phyloP scores from a whole-genome alignment of 1,284 basidiomycete species.

The Naganishia cerealis region DNA sequence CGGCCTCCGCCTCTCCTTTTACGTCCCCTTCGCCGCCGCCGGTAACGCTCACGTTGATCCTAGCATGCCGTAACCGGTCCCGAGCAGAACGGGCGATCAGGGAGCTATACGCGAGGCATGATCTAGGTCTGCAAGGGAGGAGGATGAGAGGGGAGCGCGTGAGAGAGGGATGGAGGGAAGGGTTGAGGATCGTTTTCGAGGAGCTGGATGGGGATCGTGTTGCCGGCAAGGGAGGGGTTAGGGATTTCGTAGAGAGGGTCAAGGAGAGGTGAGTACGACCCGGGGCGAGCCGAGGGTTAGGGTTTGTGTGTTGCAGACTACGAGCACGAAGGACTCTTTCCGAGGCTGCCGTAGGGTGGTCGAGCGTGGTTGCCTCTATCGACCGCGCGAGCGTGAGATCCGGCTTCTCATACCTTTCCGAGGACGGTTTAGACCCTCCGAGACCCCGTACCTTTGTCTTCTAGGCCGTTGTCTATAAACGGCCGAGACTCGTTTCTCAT shows the following conservation, averaged over 20 bases:
- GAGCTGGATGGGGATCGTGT: constrained; percentile 63
- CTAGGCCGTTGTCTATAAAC: too few relatives aligned
- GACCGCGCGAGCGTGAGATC: too few relatives aligned
- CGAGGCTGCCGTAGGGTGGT: background rate
- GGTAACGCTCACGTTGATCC: constrained; percentile 69
- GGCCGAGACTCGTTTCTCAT: too few relatives aligned
- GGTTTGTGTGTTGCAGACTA: background rate
- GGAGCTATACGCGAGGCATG: constrained; percentile 60
- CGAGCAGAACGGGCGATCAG: constrained; percentile 69
- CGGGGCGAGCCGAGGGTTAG: background rate
- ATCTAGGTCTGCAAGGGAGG: constrained; percentile 48
- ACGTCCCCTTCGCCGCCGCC: constrained; percentile 57
- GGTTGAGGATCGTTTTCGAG: constrained; percentile 65
- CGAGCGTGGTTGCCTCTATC: background rate
- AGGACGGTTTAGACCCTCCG: too few relatives aligned
- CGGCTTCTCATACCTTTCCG: too few relatives aligned
- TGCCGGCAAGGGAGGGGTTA: constrained; percentile 62
- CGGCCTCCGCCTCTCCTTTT: constrained; percentile 35
- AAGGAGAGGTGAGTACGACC: constrained; percentile 58
- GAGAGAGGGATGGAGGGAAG: constrained; percentile 61
- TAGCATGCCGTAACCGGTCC: constrained; percentile 72
- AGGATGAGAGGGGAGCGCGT: constrained; percentile 53
- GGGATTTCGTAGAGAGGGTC: constrained; percentile 65
- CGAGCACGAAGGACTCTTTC: too few relatives aligned
- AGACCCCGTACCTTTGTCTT: too few relatives aligned